phyloP scores from a whole-genome alignment of 352 stramenopile genomes.

The Globisporangium camurandrum region DNA sequence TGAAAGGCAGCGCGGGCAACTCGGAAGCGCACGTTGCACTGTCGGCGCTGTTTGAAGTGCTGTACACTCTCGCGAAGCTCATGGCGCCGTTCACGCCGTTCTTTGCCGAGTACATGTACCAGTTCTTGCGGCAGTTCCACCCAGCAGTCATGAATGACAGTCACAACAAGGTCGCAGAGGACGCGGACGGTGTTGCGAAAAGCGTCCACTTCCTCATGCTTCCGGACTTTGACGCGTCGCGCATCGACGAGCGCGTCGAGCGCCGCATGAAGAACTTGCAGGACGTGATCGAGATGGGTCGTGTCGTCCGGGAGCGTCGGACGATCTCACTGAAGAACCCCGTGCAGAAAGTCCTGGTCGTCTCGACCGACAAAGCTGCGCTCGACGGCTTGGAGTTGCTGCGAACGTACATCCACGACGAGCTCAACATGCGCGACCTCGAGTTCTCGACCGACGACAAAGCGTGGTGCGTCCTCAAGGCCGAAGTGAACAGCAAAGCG shows the following conservation, averaged over 20 bases:
- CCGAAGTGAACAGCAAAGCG: conserved; percentile 91
- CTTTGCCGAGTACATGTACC: conserved; percentile 99
- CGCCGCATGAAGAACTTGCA: conserved; percentile 94
- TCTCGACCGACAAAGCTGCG: conserved; percentile 82
- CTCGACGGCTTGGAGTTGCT: conserved; percentile 75
- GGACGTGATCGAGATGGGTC: conserved; percentile 94
- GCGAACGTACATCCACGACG: conserved; percentile 93
- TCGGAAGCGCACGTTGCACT: conserved; percentile 78
- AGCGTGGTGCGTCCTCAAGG: conserved; percentile 90
- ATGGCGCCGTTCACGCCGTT: conserved; percentile 99
- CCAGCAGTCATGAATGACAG: conserved; percentile 74
- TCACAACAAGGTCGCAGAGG: conserved; percentile 51
- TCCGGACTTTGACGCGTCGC: conserved; percentile 88
- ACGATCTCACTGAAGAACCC: conserved; percentile 97
- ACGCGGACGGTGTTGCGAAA: conserved; percentile 88
- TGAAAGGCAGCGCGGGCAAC: conserved; percentile 93
- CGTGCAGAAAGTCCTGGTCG: conserved; percentile 94
- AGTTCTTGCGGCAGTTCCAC: conserved; percentile 96
- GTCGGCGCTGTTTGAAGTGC: conserved; percentile 97
- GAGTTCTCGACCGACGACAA: conserved; percentile 87
- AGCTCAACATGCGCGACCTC: conserved; percentile 96
- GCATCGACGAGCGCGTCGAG: conserved; percentile 92
- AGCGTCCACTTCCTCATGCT: conserved; percentile 96
- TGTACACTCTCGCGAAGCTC: conserved; percentile 91
- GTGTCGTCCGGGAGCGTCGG: conserved; percentile 94